Evolutionary conservation across 805 yeast species (phyloP).

Genomic region (Suhomyces kilbournensis): DNA sequence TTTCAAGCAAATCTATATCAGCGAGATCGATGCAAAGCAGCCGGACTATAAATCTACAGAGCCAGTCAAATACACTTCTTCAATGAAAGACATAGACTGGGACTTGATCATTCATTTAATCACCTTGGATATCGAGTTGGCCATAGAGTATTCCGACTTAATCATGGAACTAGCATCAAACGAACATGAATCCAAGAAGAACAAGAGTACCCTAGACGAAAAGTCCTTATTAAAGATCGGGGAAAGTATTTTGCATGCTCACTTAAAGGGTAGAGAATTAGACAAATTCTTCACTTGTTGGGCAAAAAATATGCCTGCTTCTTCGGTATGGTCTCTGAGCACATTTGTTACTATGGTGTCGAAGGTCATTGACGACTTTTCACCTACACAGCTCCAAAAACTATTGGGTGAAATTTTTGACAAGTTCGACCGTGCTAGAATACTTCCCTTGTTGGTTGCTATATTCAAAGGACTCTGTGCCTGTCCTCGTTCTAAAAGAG

Average conservation of each 20-base stretch:
- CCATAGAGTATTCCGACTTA: slow-evolving; percentile 40
- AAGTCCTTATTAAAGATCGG: slow-evolving; percentile 14
- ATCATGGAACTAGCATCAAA: slow-evolving; percentile 22
- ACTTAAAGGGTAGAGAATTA: slow-evolving; percentile 57
- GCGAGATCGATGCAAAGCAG: slow-evolving; percentile 19
- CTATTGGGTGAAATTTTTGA: slow-evolving; percentile 6
- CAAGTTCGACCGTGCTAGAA: slow-evolving; percentile 1
- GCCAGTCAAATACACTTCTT: background rate
- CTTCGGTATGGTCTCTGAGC: background rate
- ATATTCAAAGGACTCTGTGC: slow-evolving; percentile 41
- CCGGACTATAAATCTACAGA: background rate
- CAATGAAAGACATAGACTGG: slow-evolving; percentile 37
- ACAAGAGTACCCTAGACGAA: background rate
- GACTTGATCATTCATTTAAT: slow-evolving; percentile 46
- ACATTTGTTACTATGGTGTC: slow-evolving; percentile 32
- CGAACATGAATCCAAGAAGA: background rate
- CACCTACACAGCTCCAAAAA: slow-evolving; percentile 42
- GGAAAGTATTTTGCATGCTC: slow-evolving; percentile 43
- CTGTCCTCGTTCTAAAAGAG: slow-evolving; percentile 21
- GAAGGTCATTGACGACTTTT: slow-evolving; percentile 39
- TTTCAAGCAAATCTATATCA: slow-evolving; percentile 38
- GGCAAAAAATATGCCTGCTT: background rate
- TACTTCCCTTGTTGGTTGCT: slow-evolving; percentile 15
- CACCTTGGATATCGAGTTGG: slow-evolving; percentile 56
- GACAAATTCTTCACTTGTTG: slow-evolving; percentile 39